A percentile compares a stretch with the other conserved stretches of the same genome.
Evolutionary conservation across 305 asterid genomes (phyloP).

Genomic region (Euphrasia arctica): DNA sequence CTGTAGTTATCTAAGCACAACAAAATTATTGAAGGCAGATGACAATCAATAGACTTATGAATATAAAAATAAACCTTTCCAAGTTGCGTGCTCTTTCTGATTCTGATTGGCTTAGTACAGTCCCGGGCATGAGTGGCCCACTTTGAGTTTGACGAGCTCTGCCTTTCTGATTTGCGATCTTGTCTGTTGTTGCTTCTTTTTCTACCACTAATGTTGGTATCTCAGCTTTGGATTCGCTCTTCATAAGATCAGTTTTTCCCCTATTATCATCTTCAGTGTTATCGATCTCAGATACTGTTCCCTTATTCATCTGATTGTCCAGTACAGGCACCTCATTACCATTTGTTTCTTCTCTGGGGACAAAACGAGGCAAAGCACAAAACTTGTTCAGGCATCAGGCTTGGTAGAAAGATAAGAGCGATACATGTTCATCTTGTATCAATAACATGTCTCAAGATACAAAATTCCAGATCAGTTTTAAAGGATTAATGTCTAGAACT

Average conservation of each 20-base stretch:
- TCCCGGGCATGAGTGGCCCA: slow-evolving; percentile 93
- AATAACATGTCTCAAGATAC: slow-evolving; percentile 10
- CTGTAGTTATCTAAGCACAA: slow-evolving; percentile 7
- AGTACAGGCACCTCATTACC: slow-evolving; percentile 40
- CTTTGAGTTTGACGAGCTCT: slow-evolving; percentile 92
- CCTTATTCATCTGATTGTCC: slow-evolving; percentile 42
- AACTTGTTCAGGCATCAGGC: slow-evolving; percentile 21
- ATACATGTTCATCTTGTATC: slow-evolving; percentile 21
- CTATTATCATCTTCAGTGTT: slow-evolving; percentile 45
- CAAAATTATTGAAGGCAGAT: slow-evolving; percentile 9
- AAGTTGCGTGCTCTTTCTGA: slow-evolving; percentile 63
- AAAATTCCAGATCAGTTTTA: background rate
- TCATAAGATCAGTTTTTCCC: slow-evolving; percentile 40
- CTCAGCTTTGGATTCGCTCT: slow-evolving; percentile 54
- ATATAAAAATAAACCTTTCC: slow-evolving; percentile 55
- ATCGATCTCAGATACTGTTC: slow-evolving; percentile 43
- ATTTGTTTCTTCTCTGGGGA: slow-evolving; percentile 55
- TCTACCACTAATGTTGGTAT: slow-evolving; percentile 43
- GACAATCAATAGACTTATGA: slow-evolving; percentile 25
- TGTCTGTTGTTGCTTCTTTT: slow-evolving; percentile 53
- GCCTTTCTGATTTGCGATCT: slow-evolving; percentile 49
- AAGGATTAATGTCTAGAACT: background rate
- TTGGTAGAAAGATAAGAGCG: slow-evolving; percentile 2
- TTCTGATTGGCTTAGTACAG: slow-evolving; percentile 58
- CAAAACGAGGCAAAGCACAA: slow-evolving; percentile 23